Base-by-base conservation (phyloP, 495 filamentous ascomycete genomes). In the Bryoglossum gracile region DNA sequence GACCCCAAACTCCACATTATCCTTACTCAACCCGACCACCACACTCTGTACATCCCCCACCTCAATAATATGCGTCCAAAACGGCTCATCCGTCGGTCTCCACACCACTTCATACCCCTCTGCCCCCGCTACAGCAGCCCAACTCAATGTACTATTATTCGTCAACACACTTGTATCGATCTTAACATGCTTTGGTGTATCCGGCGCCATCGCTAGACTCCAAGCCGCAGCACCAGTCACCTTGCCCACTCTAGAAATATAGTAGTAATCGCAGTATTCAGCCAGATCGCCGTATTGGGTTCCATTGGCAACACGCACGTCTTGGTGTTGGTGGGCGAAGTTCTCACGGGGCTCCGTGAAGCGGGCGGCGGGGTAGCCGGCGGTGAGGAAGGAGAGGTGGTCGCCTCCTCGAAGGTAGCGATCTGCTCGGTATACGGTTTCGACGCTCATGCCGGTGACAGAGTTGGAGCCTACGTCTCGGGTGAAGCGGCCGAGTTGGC, bases 321-420 rank as follows among this genome's bases (percentile, higher is more conserved):
- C 63, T 54, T 78, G 75, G 44, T 78, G 74, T 60, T 78, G 74
- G 53, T 78, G 74, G 5, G 50, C 58, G 58, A 68, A 78, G 53
- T 78, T 54, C 57, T 78, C 75, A 48, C 66, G 63, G 0, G 75
- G 68, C 55, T 78, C 75, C 1, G 75, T 78, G 63, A 73, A 75
- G 10, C 75, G 68, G 10, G 69, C 65, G 8, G 71, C 74, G 4
- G 72, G 53, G 52, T 69, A 77, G 8, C 75, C 75, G 13, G 62
- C 61, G 16, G 62, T 49, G 11, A 78, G 65, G 55, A 77, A 78
- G n/a, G 68, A 61, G 9, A 57, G 54, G 59, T 78, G 75, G 56
- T 78, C 75, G 36, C 75, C 75, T 25, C 74, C 69, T 23, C 75
- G 65, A 10, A 76, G 62, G 58, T 68, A 77, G 11, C 75, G 68